Evolutionary conservation across 306 rosid species (phyloP).

Genomic region (Rosa rugosa): DNA sequence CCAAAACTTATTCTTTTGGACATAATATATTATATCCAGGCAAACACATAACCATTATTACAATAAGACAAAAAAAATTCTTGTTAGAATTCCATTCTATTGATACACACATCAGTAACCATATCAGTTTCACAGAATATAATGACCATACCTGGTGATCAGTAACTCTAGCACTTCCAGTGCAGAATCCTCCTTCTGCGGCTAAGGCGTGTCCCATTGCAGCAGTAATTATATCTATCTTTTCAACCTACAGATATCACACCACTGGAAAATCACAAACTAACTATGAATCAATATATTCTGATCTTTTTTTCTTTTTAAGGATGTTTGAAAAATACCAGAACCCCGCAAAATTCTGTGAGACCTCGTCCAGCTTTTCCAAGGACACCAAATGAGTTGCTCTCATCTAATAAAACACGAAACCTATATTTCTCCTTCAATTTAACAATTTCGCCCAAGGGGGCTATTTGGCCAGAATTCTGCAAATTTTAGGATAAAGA

Average conservation of each 20-base stretch:
- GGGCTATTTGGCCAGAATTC: slow-evolving; percentile 97
- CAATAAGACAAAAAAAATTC: too few relatives aligned
- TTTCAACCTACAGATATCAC: slow-evolving; percentile 58
- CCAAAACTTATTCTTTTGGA: slow-evolving; percentile 28
- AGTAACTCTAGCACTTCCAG: slow-evolving; percentile 82
- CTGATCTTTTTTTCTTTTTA: not conserved
- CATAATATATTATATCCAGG: not conserved
- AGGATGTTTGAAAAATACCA: slow-evolving; percentile 46
- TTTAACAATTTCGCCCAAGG: slow-evolving; percentile 72
- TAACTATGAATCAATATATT: not conserved
- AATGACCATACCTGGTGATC: slow-evolving; percentile 84
- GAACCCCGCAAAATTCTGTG: slow-evolving; percentile 64
- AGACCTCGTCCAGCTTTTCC: slow-evolving; percentile 92
- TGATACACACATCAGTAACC: not conserved
- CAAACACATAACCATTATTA: too few relatives aligned
- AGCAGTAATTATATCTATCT: slow-evolving; percentile 89
- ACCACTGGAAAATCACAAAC: slow-evolving; percentile 39
- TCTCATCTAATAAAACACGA: slow-evolving; percentile 89
- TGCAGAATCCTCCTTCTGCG: slow-evolving; percentile 95
- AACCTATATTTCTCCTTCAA: slow-evolving; percentile 84
- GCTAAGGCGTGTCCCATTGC: slow-evolving; percentile 97
- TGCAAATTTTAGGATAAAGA: slow-evolving; percentile 36
- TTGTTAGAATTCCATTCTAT: slow-evolving; percentile 8
- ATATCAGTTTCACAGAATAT: slow-evolving; percentile 22
- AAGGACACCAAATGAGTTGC: slow-evolving; percentile 95